Evolutionary conservation across 257 asterid species (phyloP), one percentile per base, ranked within the genome.

Genomic region (Penstemon newberryi): DNA sequence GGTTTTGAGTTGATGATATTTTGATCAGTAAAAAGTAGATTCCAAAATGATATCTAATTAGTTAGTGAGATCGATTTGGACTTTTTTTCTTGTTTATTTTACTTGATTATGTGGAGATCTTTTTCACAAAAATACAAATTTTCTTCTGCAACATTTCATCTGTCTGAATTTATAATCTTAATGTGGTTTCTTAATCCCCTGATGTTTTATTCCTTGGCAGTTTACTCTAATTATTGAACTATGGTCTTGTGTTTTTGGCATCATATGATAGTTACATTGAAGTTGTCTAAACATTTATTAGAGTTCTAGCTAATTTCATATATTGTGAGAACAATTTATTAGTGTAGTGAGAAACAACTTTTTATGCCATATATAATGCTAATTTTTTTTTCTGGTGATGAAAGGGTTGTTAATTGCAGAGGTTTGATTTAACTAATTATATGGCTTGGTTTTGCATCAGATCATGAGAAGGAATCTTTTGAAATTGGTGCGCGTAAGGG

Each of bases 381-480:
- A 25, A 15, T 15, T 25, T 25, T 25, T 25, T 38, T 11, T 7
- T 38, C 12, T 58, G 40, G 40, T 8, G 33, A 9, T 58, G 47
- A 58, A 8, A 33, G 67, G 18, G 53, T 73, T 51, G 65, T 50
- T 33, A 33, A 33, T 2, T 61, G 8, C 50, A 39, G 36, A 61
- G 42, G 56, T 62, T 45, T 12, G 42, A 25, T 63, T 67, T 38
- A 55, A 37, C 64, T 38, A 42, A 73, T 7, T 15, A 15, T 11
- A 13, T 53, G 39, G 61, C 65, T 12, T 70, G 56, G 57, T 19
- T 66, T 74, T 80, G 38, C 53, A 19, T 76, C 87, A 93, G 99
- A 85, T 93, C 78, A 93, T 93, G 99, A 85, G 96, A 84, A 88
- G 91, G 79, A 93, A 93, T 81, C 94, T 93, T 70, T 72, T 93